Base-by-base conservation (phyloP, 257 asterid genomes). In the Phtheirospermum japonicum region DNA sequence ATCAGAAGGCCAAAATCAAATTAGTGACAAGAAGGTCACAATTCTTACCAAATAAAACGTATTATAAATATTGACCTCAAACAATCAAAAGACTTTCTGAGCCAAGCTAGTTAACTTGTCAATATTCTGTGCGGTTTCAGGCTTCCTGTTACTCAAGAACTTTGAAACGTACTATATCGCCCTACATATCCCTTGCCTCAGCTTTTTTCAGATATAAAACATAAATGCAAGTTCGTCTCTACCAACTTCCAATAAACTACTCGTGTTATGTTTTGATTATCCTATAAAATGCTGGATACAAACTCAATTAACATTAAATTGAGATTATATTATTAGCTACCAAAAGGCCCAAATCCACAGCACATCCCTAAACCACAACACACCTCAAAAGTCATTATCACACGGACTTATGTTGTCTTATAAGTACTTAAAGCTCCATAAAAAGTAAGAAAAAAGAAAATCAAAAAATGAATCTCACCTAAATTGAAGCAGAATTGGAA, bases 121-220 rank as follows among this genome's bases (percentile, higher is more conserved):
- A 53, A 92, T 95, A 69, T 85, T 82, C 71, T 86, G 99, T 1
- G 99, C 97, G 0, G 89, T 79, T 5, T 96, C 99, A 36, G 97
- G 87, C 78, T 89, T 83, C 28, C 97, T 97, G 72, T 89, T 83
- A 76, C 99, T 89, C 80, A 89, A 67, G 82, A 80, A 89, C 73
- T 89, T 92, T 0, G 96, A 92, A 67, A 97, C 99, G 61, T 92
- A 92, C 63, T 92, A 96, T 71, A 92, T 92, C 18, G 99, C 95
- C 88, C 97, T 85, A 84, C 97, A 92, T 75, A 92, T 92, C 99
- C 81, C 99, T 85, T 36, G 97, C 90, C 68, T 92, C 99, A 31
- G 96, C 97, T 78, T 92, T 92, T 85, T 85, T 85, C 68, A 92
- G 80, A 75, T 92, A 92, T 75, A 89, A 59, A 57, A 89, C 91